phyloP scores from a whole-genome alignment of 805 yeast genomes.

The Suhomyces xylopsoci region DNA sequence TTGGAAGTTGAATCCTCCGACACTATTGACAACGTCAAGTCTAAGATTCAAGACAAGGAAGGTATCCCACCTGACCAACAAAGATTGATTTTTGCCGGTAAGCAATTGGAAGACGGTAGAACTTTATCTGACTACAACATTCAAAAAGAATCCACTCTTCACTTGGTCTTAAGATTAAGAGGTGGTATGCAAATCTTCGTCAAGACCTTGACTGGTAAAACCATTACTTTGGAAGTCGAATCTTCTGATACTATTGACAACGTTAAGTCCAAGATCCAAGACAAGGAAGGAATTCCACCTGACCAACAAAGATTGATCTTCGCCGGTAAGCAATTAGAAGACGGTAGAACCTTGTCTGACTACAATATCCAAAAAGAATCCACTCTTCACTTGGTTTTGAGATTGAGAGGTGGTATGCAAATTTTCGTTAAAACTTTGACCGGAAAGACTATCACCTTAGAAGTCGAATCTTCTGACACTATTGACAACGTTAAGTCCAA shows the following conservation, averaged over 20 bases:
- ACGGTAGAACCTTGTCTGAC: constrained; percentile 97
- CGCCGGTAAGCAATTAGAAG: constrained; percentile 48
- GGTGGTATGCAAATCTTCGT: constrained; percentile 54
- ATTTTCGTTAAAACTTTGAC: constrained; percentile 49
- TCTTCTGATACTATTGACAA: constrained; percentile 97
- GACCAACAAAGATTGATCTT: constrained; percentile 50
- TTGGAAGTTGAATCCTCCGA: constrained; percentile 98
- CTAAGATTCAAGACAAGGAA: constrained; percentile 98
- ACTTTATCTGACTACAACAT: constrained; percentile 99
- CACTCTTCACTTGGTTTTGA: constrained; percentile 90
- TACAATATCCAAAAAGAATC: constrained; percentile 99
- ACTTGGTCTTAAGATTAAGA: constrained; percentile 94
- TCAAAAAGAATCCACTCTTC: constrained; percentile 98
- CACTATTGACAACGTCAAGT: constrained; percentile 97
- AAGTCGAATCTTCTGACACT: constrained; percentile 97
- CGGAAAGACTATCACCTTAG: constrained; percentile 75
- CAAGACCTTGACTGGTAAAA: constrained; percentile 60
- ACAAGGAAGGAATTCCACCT: constrained; percentile 45
- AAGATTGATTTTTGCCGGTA: constrained; percentile 99
- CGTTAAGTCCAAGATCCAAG: constrained; percentile 52
- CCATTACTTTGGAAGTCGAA: constrained; percentile 90
- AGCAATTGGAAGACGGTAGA: constrained; percentile 99
- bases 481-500: constrained; percentile 77
- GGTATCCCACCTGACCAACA: constrained; percentile 99
- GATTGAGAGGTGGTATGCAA: constrained; percentile 82